Evolutionary conservation across 768 basidiomycete genomes (phyloP).

Genomic region (Suillus subalutaceus): DNA sequence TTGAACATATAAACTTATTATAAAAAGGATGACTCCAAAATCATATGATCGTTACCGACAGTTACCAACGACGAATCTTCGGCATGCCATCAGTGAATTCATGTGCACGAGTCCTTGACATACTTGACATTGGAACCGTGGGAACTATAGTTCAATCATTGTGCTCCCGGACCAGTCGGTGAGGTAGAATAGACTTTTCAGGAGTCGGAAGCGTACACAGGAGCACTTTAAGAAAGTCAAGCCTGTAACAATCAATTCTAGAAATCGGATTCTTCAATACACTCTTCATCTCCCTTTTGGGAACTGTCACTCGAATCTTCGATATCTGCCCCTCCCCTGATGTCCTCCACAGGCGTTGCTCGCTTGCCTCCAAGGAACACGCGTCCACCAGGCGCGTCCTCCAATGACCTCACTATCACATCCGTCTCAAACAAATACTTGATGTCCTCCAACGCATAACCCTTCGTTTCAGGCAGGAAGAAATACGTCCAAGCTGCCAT

Average conservation of each 20-base stretch:
- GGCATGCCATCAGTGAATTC: no score
- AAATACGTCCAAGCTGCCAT: slow-evolving; percentile 48
- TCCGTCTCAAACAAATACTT: slow-evolving; percentile 45
- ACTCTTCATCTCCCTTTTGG: slow-evolving; percentile 1
- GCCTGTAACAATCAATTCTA: neutral
- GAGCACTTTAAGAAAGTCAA: neutral
- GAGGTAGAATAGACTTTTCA: neutral
- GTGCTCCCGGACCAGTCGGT: no score
- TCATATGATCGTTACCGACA: no score
- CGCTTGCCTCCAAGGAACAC: slow-evolving; percentile 34
- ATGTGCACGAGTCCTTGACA: no score
- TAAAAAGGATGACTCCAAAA: no score
- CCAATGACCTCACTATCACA: slow-evolving; percentile 37
- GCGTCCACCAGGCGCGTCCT: slow-evolving; percentile 45
- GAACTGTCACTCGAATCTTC: neutral
- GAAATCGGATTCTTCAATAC: neutral
- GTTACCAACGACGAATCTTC: no score
- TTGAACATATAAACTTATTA: no score
- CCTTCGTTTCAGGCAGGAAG: slow-evolving; percentile 49
- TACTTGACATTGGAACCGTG: no score
- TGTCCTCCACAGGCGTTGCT: slow-evolving; percentile 19
- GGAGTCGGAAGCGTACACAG: neutral
- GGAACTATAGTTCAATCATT: no score
- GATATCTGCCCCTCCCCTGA: slow-evolving; percentile 10
- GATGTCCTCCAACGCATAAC: slow-evolving; percentile 50